These are phyloP conservation scores for Metschnikowia rubicola DNA, from an alignment of 805 yeast species.

Conservation along the genomic window DNA sequence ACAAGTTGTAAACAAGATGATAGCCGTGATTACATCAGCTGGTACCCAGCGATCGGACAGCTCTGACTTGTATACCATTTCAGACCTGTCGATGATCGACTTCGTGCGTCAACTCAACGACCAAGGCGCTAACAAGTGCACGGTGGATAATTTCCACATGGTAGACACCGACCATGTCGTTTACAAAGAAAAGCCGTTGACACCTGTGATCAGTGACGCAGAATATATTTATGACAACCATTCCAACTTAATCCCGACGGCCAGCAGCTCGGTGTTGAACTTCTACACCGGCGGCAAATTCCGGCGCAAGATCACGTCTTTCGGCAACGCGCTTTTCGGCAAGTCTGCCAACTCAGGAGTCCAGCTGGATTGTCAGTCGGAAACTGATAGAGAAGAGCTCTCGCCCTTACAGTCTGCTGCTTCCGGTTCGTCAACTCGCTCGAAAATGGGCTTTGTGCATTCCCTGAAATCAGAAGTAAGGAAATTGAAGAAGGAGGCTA, in stretches of 20 bases:
- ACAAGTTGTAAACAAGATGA: background rate
- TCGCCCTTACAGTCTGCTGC: background rate
- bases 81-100: constrained; percentile 16
- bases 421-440: background rate
- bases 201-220: constrained; percentile 5
- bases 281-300: constrained; percentile 2
- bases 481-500: background rate
- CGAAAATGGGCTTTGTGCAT: constrained; percentile 1
- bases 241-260: constrained; percentile 1
- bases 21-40: constrained; percentile 6
- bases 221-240: constrained; percentile 1
- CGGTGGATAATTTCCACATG: background rate
- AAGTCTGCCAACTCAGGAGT: background rate
- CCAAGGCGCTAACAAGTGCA: constrained; percentile 2
- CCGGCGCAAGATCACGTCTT: constrained; percentile 4
- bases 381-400: background rate
- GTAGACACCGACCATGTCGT: background rate
- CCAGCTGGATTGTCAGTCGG: constrained; percentile 1
- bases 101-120: constrained; percentile 14
- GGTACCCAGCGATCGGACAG: constrained; percentile 3
- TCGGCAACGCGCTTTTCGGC: constrained; percentile 7
- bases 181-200: background rate
- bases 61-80: constrained; percentile 6
- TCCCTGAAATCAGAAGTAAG: background rate
- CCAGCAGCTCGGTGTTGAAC: constrained; percentile 4